Evolutionary conservation across 345 rosid species (phyloP).

Genomic region (Pistacia integerrima): DNA sequence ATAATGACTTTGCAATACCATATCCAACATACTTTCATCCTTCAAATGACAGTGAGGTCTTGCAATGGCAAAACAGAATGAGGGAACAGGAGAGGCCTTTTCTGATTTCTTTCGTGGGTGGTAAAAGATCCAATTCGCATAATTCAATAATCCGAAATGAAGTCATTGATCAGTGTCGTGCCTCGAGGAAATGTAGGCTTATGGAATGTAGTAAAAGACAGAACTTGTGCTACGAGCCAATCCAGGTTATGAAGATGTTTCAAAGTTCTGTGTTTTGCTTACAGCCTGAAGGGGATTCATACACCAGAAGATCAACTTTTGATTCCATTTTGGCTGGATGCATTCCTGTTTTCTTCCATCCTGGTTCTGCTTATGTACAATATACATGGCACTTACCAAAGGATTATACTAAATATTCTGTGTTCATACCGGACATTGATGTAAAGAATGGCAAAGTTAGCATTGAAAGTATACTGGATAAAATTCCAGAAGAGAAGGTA

Average conservation of each 20-base stretch:
- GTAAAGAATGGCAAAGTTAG: slow-evolving; percentile 51
- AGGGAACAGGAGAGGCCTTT: slow-evolving; percentile 44
- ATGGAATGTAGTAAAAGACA: slow-evolving; percentile 45
- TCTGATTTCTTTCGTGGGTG: slow-evolving; percentile 73
- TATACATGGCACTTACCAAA: slow-evolving; percentile 80
- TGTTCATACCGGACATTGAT: slow-evolving; percentile 52
- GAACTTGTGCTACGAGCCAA: slow-evolving; percentile 50
- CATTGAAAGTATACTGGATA: slow-evolving; percentile 51
- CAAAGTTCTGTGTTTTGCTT: slow-evolving; percentile 65
- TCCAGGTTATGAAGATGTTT: slow-evolving; percentile 54
- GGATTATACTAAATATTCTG: slow-evolving; percentile 58
- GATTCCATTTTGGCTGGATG: slow-evolving; percentile 86
- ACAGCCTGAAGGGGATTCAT: slow-evolving; percentile 86
- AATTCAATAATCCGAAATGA: slow-evolving; percentile 61
- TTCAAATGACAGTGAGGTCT: slow-evolving; percentile 45
- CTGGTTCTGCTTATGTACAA: slow-evolving; percentile 81
- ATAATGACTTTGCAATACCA: slow-evolving; percentile 75
- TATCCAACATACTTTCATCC: slow-evolving; percentile 89
- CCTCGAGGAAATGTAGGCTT: slow-evolving; percentile 61
- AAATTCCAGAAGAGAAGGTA: slow-evolving; percentile 39
- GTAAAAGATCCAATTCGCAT: slow-evolving; percentile 47
- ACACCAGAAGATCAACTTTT: slow-evolving; percentile 73
- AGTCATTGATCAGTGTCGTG: slow-evolving; percentile 62
- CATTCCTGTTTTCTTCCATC: slow-evolving; percentile 90
- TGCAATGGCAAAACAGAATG: slow-evolving; percentile 65